Evolutionary conservation across 2,329 filamentous ascomycete genomes (phyloP), one percentile per base, ranked within the genome.

Genomic region (Neurospora sp.): DNA sequence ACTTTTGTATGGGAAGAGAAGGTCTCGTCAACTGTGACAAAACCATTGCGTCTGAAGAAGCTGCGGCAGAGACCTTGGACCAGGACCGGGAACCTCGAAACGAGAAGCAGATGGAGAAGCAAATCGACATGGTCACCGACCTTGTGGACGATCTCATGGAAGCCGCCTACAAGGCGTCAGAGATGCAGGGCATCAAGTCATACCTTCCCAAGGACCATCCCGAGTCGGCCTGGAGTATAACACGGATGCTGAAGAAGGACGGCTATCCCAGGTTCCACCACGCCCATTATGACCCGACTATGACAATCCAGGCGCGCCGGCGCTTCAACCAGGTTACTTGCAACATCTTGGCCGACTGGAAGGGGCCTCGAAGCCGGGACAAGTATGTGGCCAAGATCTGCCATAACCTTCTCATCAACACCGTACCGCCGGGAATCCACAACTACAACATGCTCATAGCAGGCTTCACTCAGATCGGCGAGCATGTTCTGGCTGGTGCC

Each of bases 381-480:
- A 77, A 78, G 38, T 74, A 72, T 19, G 77, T 83, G 39, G 78
- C 76, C n/a, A 83, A 82, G 74, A 81, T 88, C 68, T 88, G 86
- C 78, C 89, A 89, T 78, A 92, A 92, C 75, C 80, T 96, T 3
- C 83, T 92, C 17, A 81, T 87, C 3, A 88, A 87, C 2, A 78
- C 84, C 1, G 82, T 86, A 19, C 86, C 88, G 0, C 90, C 91
- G 0, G 87, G 87, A 72, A 84, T 91, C 41, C 83, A 88, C 73
- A 92, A 89, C 3, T 92, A 89, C 80, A 93, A 93, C 76, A 84
- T 85, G 12, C 83, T 96, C 36, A 84, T 95, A 2, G 78, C 86
- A n/a, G 86, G 87, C n/a, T 88, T 95, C 67, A 83, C 85, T 68
- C 81, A 82, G 39, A 77, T 84, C 5, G 81, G 83, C 37, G 80